Evolutionary conservation across 352 stramenopile species (phyloP).

Genomic region (Plasmopara halstedii): DNA sequence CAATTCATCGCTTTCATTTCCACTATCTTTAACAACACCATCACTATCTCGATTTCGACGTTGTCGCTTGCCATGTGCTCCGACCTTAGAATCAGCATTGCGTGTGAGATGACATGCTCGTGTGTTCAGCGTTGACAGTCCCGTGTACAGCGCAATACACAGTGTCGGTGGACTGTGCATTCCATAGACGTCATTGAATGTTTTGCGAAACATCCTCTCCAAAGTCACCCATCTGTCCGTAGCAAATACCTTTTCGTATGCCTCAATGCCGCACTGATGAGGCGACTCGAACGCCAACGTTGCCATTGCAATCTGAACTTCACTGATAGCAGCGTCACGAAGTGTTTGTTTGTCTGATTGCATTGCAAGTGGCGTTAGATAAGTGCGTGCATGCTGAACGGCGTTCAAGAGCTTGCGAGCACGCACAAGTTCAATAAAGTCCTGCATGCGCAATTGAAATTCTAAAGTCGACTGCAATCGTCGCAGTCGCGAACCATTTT

Average conservation of each 20-base stretch:
- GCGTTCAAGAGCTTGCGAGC: constrained; percentile 59
- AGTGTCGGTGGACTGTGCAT: constrained; percentile 61
- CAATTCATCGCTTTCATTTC: constrained; percentile 17
- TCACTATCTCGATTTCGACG: constrained; percentile 11
- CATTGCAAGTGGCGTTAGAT: constrained; percentile 58
- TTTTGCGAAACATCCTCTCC: constrained; percentile 47
- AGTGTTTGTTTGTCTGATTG: constrained; percentile 47
- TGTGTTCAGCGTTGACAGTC: constrained; percentile 70
- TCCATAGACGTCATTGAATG: constrained; percentile 61
- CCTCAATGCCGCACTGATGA: constrained; percentile 48
- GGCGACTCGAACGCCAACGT: constrained; percentile 63
- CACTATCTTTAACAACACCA: constrained; percentile 8
- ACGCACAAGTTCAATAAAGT: constrained; percentile 77
- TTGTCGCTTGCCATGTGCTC: constrained; percentile 11
- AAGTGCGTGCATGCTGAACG: constrained; percentile 55
- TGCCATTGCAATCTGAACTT: constrained; percentile 65
- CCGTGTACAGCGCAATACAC: constrained; percentile 54
- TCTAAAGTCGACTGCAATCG: constrained; percentile 64
- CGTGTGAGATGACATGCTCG: constrained; percentile 53
- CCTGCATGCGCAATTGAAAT: constrained; percentile 65
- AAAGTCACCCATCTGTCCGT: constrained; percentile 46
- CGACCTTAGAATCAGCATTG: constrained; percentile 26
- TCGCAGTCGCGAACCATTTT: constrained; percentile 64
- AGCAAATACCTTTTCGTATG: constrained; percentile 62
- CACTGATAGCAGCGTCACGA: constrained; percentile 46